These are phyloP conservation scores for Pleomassaria siparia DNA, from an alignment of 2,329 filamentous ascomycete genomes.

Conservation along the genomic window DNA sequence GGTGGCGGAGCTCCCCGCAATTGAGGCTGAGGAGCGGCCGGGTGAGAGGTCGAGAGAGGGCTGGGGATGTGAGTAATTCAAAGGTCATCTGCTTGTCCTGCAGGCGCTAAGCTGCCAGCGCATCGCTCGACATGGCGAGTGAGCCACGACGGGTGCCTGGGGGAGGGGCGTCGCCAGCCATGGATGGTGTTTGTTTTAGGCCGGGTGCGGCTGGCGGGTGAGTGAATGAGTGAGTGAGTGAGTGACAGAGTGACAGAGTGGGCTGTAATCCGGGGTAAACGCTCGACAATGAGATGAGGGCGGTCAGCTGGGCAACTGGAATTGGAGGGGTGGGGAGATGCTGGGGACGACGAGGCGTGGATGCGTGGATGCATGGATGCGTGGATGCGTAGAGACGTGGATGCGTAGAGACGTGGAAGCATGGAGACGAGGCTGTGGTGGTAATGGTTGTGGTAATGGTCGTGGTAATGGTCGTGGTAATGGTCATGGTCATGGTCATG, in stretches of 20 bases:
- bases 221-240: slow-evolving; percentile 6
- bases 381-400: neutral
- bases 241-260: neutral
- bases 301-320: neutral
- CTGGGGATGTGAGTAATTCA: slow-evolving; percentile 13
- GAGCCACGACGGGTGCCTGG: slow-evolving; percentile 38
- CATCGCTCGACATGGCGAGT: slow-evolving; percentile 40
- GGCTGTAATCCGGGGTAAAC: slow-evolving; percentile 20
- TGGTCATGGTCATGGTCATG: too few species aligned
- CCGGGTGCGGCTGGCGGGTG: slow-evolving; percentile 24
- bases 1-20: slow-evolving; percentile 37
- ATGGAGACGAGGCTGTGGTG: too few species aligned
- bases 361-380: too few species aligned
- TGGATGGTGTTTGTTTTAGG: slow-evolving; percentile 26
- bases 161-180: slow-evolving; percentile 22
- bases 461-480: too few species aligned
- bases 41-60: slow-evolving; percentile 26
- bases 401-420: too few species aligned
- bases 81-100: slow-evolving; percentile 39
- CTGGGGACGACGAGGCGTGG: neutral
- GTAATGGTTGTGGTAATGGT: too few species aligned
- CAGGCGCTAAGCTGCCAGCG: slow-evolving; percentile 42
- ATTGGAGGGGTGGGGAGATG: neutral
- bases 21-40: slow-evolving; percentile 39
- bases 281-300: neutral